Evolutionary conservation across 2,329 filamentous ascomycete genomes (phyloP).

Genomic region (Emergomyces africanus): DNA sequence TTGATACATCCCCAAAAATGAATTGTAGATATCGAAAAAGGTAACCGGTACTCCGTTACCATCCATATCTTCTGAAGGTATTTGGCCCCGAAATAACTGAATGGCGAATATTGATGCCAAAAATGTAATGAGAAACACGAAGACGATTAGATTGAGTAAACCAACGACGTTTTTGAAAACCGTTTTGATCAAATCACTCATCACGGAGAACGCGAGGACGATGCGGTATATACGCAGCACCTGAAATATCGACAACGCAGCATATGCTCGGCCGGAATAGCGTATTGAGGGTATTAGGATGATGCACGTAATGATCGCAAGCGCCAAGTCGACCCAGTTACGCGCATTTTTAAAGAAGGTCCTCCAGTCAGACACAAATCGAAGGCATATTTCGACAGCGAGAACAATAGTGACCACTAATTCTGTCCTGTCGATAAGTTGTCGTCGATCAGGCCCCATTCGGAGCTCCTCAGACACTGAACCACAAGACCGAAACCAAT

Average conservation of each 20-base stretch:
- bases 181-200: constrained; percentile 67
- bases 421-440: constrained; percentile 61
- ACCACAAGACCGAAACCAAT: constrained; percentile 71
- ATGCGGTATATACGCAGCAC: constrained; percentile 85
- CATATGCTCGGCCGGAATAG: constrained; percentile 57
- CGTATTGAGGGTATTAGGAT: constrained; percentile 78
- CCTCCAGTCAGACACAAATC: constrained; percentile 68
- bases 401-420: constrained; percentile 64
- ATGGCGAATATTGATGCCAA: constrained; percentile 85
- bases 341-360: constrained; percentile 59
- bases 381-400: constrained; percentile 67
- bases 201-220: constrained; percentile 78
- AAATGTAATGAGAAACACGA: constrained; percentile 92
- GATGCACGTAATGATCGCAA: constrained; percentile 69
- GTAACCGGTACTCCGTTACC: constrained; percentile 56
- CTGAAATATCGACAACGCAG: constrained; percentile 86
- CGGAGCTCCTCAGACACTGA: constrained; percentile 63
- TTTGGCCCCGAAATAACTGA: constrained; percentile 81
- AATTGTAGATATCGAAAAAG: constrained; percentile 87
- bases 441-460: constrained; percentile 51
- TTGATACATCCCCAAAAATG: constrained; percentile 96
- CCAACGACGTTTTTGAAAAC: constrained; percentile 86
- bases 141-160: constrained; percentile 88
- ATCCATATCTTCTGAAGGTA: constrained; percentile 50
- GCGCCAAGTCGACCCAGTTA: constrained; percentile 67